These are phyloP conservation scores for Diaporthe sp. DNA, from an alignment of 2,329 filamentous ascomycete genomes.

Conservation along the genomic window DNA sequence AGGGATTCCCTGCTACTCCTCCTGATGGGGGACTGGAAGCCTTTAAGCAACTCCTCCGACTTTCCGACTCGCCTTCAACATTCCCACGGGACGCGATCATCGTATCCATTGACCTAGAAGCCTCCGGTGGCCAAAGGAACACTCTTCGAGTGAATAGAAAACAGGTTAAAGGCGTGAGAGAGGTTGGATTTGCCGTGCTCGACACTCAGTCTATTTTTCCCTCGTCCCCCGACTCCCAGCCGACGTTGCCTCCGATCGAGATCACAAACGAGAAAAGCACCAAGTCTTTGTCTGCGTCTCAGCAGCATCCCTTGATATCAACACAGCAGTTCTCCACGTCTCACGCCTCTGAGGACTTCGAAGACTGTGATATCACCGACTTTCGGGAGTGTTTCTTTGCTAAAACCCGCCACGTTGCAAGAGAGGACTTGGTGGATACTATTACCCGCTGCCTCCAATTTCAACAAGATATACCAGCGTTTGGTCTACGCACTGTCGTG, in stretches of 20 bases:
- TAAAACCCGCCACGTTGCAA: neutral
- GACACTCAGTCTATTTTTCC: constrained; percentile 13
- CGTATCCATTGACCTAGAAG: constrained; percentile 23
- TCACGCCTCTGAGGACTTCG: constrained; percentile 15
- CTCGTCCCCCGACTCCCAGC: neutral
- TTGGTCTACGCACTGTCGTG: neutral
- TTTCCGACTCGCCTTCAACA: neutral
- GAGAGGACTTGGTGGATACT: constrained; percentile 6
- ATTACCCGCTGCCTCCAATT: constrained; percentile 12
- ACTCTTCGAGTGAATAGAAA: constrained; percentile 8
- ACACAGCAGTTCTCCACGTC: constrained; percentile 22
- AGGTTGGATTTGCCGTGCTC: constrained; percentile 13
- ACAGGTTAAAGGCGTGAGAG: constrained; percentile 13
- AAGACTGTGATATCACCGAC: constrained; percentile 17
- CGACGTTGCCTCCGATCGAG: neutral
- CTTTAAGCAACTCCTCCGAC: neutral
- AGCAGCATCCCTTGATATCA: neutral
- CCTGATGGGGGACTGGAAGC: constrained; percentile 17
- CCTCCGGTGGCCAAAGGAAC: constrained; percentile 4
- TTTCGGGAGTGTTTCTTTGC: constrained; percentile 18
- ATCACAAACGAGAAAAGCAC: neutral
- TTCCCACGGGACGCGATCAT: neutral
- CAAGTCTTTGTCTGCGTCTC: neutral
- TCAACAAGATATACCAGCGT: neutral
- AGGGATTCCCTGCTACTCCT: neutral